A percentile compares a stretch with the other conserved stretches of the same genome.
Evolutionary conservation across 768 basidiomycete genomes (phyloP).

Genomic region (Lepiota subincarnata): DNA sequence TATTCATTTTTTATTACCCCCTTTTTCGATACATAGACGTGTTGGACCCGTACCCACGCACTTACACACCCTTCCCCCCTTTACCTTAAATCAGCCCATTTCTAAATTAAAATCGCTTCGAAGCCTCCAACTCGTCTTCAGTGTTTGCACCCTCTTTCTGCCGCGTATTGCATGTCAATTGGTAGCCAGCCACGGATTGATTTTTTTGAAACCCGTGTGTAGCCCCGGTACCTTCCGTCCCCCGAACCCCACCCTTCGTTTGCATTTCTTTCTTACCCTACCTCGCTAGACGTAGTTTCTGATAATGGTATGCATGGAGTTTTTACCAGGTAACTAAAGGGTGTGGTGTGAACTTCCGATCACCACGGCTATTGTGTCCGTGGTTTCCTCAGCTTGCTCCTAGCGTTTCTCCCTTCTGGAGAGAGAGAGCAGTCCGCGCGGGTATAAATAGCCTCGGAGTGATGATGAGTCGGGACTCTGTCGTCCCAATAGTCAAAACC

Average conservation of each 20-base stretch:
- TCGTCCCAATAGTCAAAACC: too few species aligned
- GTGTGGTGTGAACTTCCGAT: not conserved
- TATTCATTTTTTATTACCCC: not conserved
- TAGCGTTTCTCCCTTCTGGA: not conserved
- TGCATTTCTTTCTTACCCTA: constrained; percentile 1
- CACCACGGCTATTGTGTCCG: not conserved
- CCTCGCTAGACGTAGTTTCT: constrained; percentile 2
- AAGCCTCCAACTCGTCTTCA: not conserved
- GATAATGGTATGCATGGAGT: constrained; percentile 1
- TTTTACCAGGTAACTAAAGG: not conserved
- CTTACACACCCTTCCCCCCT: not conserved
- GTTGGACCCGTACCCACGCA: not conserved
- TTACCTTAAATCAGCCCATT: not conserved
- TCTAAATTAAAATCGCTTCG: not conserved
- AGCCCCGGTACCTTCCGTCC: not conserved
- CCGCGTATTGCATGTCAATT: not conserved
- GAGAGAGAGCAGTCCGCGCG: not conserved
- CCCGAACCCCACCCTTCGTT: not conserved
- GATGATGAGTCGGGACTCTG: not conserved
- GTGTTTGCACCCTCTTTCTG: not conserved
- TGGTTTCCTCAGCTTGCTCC: not conserved
- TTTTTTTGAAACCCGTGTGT: not conserved
- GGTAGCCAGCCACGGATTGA: not conserved
- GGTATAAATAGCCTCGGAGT: not conserved
- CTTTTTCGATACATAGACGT: constrained; percentile 2